These are phyloP conservation scores for Carex arenaria DNA, from an alignment of 202 grass and related monocot genomes.

Conservation along the genomic window DNA sequence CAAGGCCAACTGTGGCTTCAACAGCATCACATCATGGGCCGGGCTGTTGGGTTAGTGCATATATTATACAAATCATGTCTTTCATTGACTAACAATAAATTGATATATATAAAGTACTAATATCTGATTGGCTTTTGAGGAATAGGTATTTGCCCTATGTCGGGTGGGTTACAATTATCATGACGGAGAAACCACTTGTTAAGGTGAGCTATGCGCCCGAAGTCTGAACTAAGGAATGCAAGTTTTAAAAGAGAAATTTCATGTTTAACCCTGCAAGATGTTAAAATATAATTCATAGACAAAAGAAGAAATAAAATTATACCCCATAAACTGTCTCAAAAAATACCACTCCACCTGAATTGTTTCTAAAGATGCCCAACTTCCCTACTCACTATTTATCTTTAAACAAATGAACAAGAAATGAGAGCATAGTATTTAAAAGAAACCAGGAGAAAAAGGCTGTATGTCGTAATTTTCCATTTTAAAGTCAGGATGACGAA, in stretches of 20 bases:
- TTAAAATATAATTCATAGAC: neutral
- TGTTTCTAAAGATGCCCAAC: neutral
- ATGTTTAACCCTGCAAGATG: neutral
- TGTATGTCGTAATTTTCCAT: neutral
- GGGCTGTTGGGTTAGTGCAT: constrained; percentile 72
- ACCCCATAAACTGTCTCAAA: neutral
- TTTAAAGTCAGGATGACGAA: neutral
- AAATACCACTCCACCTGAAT: neutral
- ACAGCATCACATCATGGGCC: constrained; percentile 86
- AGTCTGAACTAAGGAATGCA: neutral
- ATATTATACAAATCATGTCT: neutral
- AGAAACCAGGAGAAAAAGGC: neutral
- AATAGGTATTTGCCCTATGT: constrained; percentile 73
- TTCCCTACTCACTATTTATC: neutral
- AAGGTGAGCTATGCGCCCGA: constrained; percentile 36
- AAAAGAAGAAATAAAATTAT: neutral
- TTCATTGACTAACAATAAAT: neutral
- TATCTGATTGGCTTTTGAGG: constrained; percentile 15
- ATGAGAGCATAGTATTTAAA: neutral
- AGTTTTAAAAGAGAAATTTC: neutral
- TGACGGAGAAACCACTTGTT: constrained; percentile 84
- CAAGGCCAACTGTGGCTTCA: constrained; percentile 89
- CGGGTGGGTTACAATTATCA: constrained; percentile 74
- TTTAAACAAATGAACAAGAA: neutral
- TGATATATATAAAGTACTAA: neutral